phyloP scores from a whole-genome alignment of 177 flowering plant genomes.

The Vitis hybrid region DNA sequence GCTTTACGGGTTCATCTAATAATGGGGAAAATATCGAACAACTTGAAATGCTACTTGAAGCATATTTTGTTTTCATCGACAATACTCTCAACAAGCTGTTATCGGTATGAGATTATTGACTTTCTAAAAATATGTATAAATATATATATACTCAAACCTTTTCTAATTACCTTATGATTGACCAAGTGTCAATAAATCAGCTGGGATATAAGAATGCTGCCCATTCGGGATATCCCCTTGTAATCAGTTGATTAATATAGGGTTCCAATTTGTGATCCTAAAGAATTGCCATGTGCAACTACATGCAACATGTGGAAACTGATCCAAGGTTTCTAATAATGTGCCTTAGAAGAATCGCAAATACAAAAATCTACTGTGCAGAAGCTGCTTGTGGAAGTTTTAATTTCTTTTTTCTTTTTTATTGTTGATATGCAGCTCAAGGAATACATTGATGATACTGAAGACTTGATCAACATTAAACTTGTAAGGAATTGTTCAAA shows the following conservation, averaged over 20 bases:
- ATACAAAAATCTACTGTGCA: background rate
- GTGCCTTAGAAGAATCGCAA: no score
- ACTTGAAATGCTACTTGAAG: slow-evolving; percentile 98
- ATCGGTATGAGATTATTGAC: slow-evolving; percentile 51
- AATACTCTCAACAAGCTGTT: slow-evolving; percentile 73
- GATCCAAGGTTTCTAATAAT: no score
- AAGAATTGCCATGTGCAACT: background rate
- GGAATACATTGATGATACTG: slow-evolving; percentile 89
- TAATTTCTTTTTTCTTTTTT: background rate
- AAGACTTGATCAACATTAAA: slow-evolving; percentile 88
- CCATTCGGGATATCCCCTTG: no score
- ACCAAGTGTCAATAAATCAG: background rate
- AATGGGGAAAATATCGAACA: slow-evolving; percentile 69
- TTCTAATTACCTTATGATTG: no score
- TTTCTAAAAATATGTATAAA: background rate
- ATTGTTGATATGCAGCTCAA: slow-evolving; percentile 67
- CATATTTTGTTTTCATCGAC: slow-evolving; percentile 87
- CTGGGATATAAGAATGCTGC: no score
- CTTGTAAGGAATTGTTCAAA: slow-evolving; percentile 46
- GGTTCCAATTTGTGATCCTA: background rate
- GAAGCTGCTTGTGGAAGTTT: background rate
- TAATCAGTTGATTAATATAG: no score
- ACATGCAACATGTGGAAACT: no score
- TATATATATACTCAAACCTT: no score
- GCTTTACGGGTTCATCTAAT: slow-evolving; percentile 55